These are phyloP conservation scores for Penicillium sp. DNA, from an alignment of 2,329 filamentous ascomycete genomes.

Conservation along the genomic window DNA sequence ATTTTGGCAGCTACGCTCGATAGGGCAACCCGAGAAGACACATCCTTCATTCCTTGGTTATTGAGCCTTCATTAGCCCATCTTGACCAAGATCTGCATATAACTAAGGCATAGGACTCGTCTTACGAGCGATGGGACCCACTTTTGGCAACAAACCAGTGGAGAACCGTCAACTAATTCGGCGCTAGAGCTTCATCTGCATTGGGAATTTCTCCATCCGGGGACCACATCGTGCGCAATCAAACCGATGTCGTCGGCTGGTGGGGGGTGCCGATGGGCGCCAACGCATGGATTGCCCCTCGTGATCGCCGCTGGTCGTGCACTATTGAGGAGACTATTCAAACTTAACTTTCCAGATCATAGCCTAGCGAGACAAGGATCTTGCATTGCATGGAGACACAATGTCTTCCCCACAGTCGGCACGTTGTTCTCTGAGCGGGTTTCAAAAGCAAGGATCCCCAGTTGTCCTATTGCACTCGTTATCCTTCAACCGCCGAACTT, in stretches of 20 bases:
- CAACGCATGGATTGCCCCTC: background rate
- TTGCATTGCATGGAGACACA: conserved; percentile 9
- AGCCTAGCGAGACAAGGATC: background rate
- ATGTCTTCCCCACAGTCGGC: conserved; percentile 6
- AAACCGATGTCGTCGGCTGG: background rate
- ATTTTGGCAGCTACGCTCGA: conserved; percentile 4
- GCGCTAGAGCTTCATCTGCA: conserved; percentile 5
- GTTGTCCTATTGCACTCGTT: conserved; percentile 1
- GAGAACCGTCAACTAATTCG: conserved; percentile 3
- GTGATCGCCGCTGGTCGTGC: conserved; percentile 11
- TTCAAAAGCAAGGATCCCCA: conserved; percentile 15
- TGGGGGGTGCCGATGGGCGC: background rate
- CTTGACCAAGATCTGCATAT: conserved; percentile 1
- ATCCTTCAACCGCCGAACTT: background rate
- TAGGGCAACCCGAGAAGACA: conserved; percentile 14
- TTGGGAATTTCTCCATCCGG: background rate
- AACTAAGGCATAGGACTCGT: conserved; percentile 1
- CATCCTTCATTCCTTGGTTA: conserved; percentile 9
- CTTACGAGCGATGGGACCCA: conserved; percentile 6
- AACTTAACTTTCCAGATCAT: conserved; percentile 4
- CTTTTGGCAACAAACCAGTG: conserved; percentile 9
- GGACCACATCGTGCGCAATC: conserved; percentile 10
- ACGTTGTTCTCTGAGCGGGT: background rate
- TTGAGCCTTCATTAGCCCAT: conserved; percentile 10
- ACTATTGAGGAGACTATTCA: conserved; percentile 21